These are phyloP conservation scores for Triangularia verruculosa DNA, from an alignment of 2,329 filamentous ascomycete species.

Conservation along the genomic window DNA sequence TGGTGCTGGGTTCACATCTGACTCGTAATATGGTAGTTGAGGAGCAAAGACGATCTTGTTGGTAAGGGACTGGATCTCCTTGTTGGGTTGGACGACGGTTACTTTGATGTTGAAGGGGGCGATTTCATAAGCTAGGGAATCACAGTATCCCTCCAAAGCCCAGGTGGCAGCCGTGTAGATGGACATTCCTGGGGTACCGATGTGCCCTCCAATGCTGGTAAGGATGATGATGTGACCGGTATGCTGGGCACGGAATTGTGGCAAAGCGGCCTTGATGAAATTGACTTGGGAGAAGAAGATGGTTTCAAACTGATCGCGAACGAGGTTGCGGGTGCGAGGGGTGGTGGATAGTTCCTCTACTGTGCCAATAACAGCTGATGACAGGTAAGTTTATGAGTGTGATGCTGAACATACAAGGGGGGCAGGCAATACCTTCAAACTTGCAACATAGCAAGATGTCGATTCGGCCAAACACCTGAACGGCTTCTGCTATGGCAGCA, in stretches of 20 bases:
- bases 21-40: slow-evolving; percentile 63
- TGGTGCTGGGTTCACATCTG: slow-evolving; percentile 70
- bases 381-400: background rate
- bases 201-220: slow-evolving; percentile 85
- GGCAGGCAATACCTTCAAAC: slow-evolving; percentile 57
- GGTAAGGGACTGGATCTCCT: slow-evolving; percentile 84
- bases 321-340: slow-evolving; percentile 69
- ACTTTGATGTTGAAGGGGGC: slow-evolving; percentile 96
- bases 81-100: slow-evolving; percentile 92
- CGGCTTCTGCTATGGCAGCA: slow-evolving; percentile 81
- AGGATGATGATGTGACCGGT: slow-evolving; percentile 89
- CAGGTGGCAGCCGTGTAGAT: slow-evolving; percentile 91
- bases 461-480: slow-evolving; percentile 78
- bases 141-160: slow-evolving; percentile 94
- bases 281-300: slow-evolving; percentile 97
- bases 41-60: slow-evolving; percentile 85
- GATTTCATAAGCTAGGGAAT: slow-evolving; percentile 92
- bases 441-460: slow-evolving; percentile 90
- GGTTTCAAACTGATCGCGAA: slow-evolving; percentile 87
- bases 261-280: slow-evolving; percentile 85
- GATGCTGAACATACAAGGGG: background rate
- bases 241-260: slow-evolving; percentile 72
- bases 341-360: slow-evolving; percentile 84
- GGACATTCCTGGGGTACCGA: slow-evolving; percentile 86
- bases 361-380: slow-evolving; percentile 71